Evolutionary conservation across 2,329 filamentous ascomycete genomes (phyloP), one percentile per base, ranked within the genome.

Genomic region (Verticillium dahliae): DNA sequence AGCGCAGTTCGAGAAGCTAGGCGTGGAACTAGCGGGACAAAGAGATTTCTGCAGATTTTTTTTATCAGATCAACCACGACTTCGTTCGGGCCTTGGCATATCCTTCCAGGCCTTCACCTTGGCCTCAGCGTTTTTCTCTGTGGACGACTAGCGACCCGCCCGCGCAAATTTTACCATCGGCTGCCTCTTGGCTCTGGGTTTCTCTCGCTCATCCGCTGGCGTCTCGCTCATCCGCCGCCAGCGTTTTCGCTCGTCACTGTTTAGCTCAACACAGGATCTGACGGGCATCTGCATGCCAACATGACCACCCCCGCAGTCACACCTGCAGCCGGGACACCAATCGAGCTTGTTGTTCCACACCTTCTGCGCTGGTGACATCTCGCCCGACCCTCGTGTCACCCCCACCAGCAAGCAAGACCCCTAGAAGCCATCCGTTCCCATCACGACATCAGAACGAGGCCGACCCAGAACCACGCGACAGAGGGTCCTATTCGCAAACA

Each of bases 41-140:
- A n/a, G 7, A 22, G n/a, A 22, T 27, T 22, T 50, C 41, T 15
- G 15, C 15, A 50, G 41, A 50, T 15, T 50, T 50, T 15, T 50
- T 50, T 50, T 50, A 50, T 50, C 41, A 50, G 41, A 50, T 50
- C 41, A 50, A 50, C 15, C 6, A 27, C 41, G 7, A 50, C n/a
- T 41, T 41, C 15, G 2, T 41, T 41, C 15, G 13, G 39, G 39
- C 35, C 35, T 37, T 37, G 35, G 35, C 35, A 10, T 7, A 1
- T 13, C 7, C 35, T 37, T 37, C 35, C 13, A 3, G 13, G 35
- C 13, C 35, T 37, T 5, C 35, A 4, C 35, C 13, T 37, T 37
- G 5, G 65, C 62, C 33, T 69, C 66, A 11, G 66, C 65, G 37
- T 70, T 62, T 60, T 70, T 65, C 38, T 4, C 64, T 66, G 56